phyloP scores from a whole-genome alignment of 2,329 filamentous ascomycete genomes.

The Zalaria sp. region DNA sequence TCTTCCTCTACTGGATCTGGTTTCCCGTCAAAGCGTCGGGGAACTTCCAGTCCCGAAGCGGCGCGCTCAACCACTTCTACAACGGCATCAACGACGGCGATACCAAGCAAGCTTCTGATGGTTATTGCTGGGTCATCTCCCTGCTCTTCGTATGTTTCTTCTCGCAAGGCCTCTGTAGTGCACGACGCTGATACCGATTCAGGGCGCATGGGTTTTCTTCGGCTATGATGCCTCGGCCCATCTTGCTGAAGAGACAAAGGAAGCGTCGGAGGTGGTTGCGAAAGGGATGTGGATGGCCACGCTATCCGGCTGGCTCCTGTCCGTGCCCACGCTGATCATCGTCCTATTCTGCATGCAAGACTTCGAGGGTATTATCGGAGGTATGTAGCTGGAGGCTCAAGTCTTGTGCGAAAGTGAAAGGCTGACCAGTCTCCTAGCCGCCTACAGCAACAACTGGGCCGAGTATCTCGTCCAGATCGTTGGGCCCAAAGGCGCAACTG shows the following conservation, averaged over 20 bases:
- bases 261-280: constrained; percentile 22
- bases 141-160: background rate
- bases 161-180: too few relatives aligned
- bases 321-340: constrained; percentile 23
- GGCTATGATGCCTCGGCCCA: constrained; percentile 24
- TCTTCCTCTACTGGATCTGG: constrained; percentile 25
- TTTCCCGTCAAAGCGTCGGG: constrained; percentile 22
- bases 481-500: constrained; percentile 20
- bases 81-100: constrained; percentile 24
- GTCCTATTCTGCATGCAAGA: constrained; percentile 28
- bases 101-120: constrained; percentile 20
- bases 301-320: constrained; percentile 22
- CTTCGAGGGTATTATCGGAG: constrained; percentile 22
- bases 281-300: constrained; percentile 26
- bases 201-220: constrained; percentile 14
- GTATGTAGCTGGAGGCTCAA: too few relatives aligned
- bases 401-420: too few relatives aligned
- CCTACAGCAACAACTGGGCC: constrained; percentile 26
- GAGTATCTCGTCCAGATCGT: constrained; percentile 25
- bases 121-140: constrained; percentile 24
- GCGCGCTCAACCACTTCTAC: constrained; percentile 22
- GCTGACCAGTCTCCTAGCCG: constrained; percentile 5
- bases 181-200: too few relatives aligned
- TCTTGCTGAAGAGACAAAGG: constrained; percentile 24
- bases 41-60: constrained; percentile 19